A percentile compares a stretch with the other conserved stretches of the same genome.
These are phyloP conservation scores for Pelargonium cotyledonis DNA, from an alignment of 441 rosid genomes.

Conservation along the genomic window DNA sequence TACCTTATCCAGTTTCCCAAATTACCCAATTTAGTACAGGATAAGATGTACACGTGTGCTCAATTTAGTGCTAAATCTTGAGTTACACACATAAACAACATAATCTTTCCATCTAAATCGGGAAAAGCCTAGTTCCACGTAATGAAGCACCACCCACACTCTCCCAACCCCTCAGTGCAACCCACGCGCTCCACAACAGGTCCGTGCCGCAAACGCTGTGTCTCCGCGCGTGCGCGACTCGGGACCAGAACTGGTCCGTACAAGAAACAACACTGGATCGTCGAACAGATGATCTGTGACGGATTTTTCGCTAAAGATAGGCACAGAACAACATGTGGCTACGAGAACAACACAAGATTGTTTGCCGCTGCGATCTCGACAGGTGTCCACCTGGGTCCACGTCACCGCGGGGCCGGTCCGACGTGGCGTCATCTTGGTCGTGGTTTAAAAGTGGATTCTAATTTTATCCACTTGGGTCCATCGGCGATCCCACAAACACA, in stretches of 20 bases:
- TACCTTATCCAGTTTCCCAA: not conserved
- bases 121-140: not conserved
- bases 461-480: conserved; percentile 8
- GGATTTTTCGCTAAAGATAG: conserved; percentile 5
- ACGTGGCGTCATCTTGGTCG: conserved; percentile 4
- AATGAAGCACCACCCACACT: not conserved
- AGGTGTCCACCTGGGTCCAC: not conserved
- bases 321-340: conserved; percentile 8
- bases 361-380: not conserved
- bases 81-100: not conserved
- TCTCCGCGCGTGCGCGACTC: not conserved
- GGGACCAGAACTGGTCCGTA: not conserved
- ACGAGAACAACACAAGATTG: not conserved
- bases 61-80: conserved; percentile 4
- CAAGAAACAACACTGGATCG: not conserved
- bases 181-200: not conserved
- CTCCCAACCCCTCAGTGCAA: not conserved
- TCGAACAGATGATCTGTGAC: not conserved
- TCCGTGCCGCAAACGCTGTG: not conserved
- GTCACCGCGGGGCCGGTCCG: not conserved
- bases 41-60: not conserved
- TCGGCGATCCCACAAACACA: not conserved
- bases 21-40: not conserved
- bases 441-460: not conserved
- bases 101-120: not conserved